Evolutionary conservation across 768 basidiomycete species (phyloP), one percentile per base, ranked within the genome.

Genomic region (Leccinellum rugosiceps): DNA sequence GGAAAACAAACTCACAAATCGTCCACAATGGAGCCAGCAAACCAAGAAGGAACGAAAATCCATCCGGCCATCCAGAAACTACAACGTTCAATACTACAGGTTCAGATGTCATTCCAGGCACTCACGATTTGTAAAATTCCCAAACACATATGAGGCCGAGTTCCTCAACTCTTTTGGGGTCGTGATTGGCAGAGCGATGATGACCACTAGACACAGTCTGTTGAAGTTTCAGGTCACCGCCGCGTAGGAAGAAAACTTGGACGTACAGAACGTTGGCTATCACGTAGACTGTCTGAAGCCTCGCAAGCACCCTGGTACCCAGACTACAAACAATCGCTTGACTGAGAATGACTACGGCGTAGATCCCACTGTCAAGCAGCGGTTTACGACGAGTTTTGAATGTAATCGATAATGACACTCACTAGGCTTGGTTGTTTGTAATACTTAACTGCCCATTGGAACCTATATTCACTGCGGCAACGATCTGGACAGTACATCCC

Each of bases 271-370:
- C 67, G 59, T 81, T 81, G 28, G 75, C 66, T 4, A 73, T 49
- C 6, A 79, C 72, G 45, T 76, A 79, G 8, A 78, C 72, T 14
- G 77, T 82, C 65, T 91, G 89, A 17, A 90, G 65, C 21, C 86
- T 76, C 1, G 88, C 89, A 17, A 92, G 74, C 21, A 85, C 63
- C 15, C 74, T 71, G 1, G 88, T 88, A 15, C 81, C 86, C 10
- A 89, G 74, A 62, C 85, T 85, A 60, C 86, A 88, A 11, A 87
- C 67, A 17, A 83, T 57, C 0, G 81, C 87, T 67, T 90, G 86
- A 1, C 79, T 74, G 15, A 86, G 44, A 8, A 90, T 70, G 43
- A 92, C 72, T 11, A 77, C 84, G 34, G 72, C 75, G 61, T 83
- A 91, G 6, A 89, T 78, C 4, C 81, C 86, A 62, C 88, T 88